Evolutionary conservation across 2,329 filamentous ascomycete species (phyloP).

Genomic region (Xylariaceae sp.): DNA sequence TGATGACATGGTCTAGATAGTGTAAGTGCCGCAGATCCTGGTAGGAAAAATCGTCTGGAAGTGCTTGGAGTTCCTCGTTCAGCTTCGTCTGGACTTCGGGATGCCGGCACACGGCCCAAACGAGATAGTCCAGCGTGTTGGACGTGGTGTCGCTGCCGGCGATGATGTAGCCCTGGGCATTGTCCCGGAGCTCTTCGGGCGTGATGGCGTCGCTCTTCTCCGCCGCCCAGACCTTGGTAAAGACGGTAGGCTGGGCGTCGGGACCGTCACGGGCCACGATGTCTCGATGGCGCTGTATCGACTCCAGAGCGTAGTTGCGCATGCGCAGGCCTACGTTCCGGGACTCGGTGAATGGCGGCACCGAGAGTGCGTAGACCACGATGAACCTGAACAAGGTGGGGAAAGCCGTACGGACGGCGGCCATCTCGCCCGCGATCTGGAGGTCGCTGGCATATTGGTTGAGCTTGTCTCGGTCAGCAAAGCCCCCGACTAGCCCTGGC

Average conservation of each 20-base stretch:
- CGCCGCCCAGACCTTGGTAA: slow-evolving; percentile 34
- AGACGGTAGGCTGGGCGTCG: slow-evolving; percentile 29
- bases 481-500: no score
- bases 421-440: slow-evolving; percentile 22
- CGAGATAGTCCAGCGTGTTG: slow-evolving; percentile 42
- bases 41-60: slow-evolving; percentile 24
- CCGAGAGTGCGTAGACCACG: slow-evolving; percentile 17
- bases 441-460: slow-evolving; percentile 39
- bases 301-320: slow-evolving; percentile 24
- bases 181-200: slow-evolving; percentile 11
- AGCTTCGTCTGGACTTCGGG: slow-evolving; percentile 25
- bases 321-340: slow-evolving; percentile 15
- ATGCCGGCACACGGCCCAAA: slow-evolving; percentile 35
- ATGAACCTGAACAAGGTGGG: slow-evolving; percentile 24
- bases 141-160: slow-evolving; percentile 50
- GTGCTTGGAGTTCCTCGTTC: slow-evolving; percentile 16
- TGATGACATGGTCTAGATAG: slow-evolving; percentile 30
- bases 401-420: slow-evolving; percentile 26
- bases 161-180: slow-evolving; percentile 36
- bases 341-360: slow-evolving; percentile 24
- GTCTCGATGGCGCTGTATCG: slow-evolving; percentile 16
- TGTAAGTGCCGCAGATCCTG: slow-evolving; percentile 30
- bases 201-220: slow-evolving; percentile 23
- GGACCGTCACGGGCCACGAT: slow-evolving; percentile 19
- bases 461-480: slow-evolving; percentile 26